Percentiles rank a stretch among this genome's conserved stretches.
Conservation (phyloP, 768 basidiomycete species). For the Harrya chromipes region DNA sequence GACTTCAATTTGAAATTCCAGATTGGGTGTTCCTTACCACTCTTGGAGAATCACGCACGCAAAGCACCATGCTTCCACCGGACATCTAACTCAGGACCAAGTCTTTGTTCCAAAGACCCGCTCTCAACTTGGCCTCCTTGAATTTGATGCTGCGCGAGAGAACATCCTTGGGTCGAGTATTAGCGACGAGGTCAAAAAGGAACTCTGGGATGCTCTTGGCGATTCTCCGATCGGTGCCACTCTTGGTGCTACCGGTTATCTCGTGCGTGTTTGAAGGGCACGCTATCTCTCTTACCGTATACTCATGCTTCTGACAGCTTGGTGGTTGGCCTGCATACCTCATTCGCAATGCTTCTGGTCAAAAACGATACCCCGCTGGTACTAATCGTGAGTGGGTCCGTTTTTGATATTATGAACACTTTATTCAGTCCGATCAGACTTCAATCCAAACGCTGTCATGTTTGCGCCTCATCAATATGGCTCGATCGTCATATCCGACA, state of each 20-base stretch:
- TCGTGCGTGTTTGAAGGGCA: constrained; percentile 41
- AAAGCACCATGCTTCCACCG: constrained; percentile 94
- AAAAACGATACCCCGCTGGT: constrained; percentile 69
- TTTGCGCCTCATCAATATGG: constrained; percentile 77
- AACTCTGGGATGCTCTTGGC: constrained; percentile 82
- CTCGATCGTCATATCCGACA: constrained; percentile 78
- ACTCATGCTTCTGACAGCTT: constrained; percentile 40
- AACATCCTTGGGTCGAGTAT: constrained; percentile 63
- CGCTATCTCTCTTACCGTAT: background rate
- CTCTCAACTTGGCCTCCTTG: constrained; percentile 59
- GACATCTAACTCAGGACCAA: constrained; percentile 91
- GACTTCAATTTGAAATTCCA: constrained; percentile 30
- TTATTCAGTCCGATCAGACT: constrained; percentile 46
- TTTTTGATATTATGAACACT: background rate
- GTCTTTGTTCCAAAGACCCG: constrained; percentile 95
- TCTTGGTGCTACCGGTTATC: constrained; percentile 50
- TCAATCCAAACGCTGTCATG: constrained; percentile 73
- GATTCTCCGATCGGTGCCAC: constrained; percentile 83
- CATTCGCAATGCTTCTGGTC: constrained; percentile 80
- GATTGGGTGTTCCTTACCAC: constrained; percentile 94
- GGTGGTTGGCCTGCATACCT: constrained; percentile 88
- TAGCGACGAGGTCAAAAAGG: constrained; percentile 61
- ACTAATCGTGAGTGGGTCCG: constrained; percentile 65
- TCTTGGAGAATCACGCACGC: constrained; percentile 94
- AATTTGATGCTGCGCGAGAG: constrained; percentile 66